phyloP scores from a whole-genome alignment of 768 basidiomycete species.

The Lactarius sp. region DNA sequence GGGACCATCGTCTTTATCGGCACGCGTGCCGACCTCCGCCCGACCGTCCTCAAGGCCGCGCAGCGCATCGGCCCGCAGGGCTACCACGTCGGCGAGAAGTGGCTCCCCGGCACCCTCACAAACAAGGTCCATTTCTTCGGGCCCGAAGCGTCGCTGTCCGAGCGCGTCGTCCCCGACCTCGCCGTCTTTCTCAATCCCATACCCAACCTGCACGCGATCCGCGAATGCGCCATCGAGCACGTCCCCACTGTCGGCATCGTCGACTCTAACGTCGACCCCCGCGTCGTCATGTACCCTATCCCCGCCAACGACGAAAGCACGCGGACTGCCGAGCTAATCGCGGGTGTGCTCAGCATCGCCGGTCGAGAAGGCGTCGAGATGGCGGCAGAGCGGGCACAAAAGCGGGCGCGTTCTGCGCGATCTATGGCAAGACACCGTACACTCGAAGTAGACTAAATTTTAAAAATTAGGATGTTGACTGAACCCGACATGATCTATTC shows the following conservation, averaged over 20 bases:
- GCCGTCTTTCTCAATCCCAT: conserved; percentile 89
- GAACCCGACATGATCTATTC: neutral
- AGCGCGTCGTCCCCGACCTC: conserved; percentile 74
- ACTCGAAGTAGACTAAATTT: conserved; percentile 19
- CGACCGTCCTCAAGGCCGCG: conserved; percentile 72
- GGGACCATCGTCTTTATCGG: conserved; percentile 91
- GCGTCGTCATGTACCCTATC: conserved; percentile 96
- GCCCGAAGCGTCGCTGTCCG: conserved; percentile 45
- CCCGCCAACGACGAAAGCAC: conserved; percentile 97
- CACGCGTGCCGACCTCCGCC: conserved; percentile 72
- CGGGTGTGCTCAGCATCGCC: conserved; percentile 86
- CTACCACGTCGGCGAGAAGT: conserved; percentile 80
- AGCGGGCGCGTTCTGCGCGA: conserved; percentile 10
- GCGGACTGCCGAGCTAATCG: conserved; percentile 84
- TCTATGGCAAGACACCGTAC: conserved; percentile 18
- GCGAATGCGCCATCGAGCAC: conserved; percentile 85
- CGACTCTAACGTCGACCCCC: conserved; percentile 94
- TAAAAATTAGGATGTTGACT: neutral
- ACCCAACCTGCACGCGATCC: conserved; percentile 77
- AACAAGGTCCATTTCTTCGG: conserved; percentile 76
- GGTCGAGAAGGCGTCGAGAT: conserved; percentile 68
- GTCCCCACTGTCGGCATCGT: conserved; percentile 93
- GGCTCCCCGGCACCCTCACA: conserved; percentile 94
- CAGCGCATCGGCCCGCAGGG: conserved; percentile 74
- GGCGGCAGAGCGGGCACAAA: conserved; percentile 30